Conservation (phyloP, 176 grass and related monocot species). For the Oryza australiensis region DNA sequence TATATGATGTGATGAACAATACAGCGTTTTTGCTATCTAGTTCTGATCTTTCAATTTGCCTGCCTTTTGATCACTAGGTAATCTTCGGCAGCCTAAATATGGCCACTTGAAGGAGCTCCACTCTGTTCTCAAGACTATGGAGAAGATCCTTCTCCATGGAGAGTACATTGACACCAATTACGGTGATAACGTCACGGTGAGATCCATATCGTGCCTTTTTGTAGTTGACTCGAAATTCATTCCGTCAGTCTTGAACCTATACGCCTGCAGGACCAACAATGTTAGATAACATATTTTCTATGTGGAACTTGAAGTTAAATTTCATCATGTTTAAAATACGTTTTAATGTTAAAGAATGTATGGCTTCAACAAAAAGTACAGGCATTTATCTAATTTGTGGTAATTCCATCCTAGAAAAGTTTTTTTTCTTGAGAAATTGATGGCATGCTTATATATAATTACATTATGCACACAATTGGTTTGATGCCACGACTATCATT, state of each 20-base stretch:
- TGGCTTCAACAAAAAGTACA: too few species aligned
- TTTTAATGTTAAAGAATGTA: too few species aligned
- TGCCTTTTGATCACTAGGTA: conserved; percentile 37
- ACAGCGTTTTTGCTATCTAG: neutral
- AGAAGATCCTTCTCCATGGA: conserved; percentile 59
- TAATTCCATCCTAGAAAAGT: too few species aligned
- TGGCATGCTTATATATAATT: too few species aligned
- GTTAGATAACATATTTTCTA: too few species aligned
- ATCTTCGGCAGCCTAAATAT: conserved; percentile 77
- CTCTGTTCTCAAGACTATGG: conserved; percentile 51
- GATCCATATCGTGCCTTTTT: neutral
- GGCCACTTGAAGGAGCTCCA: conserved; percentile 87
- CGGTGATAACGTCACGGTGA: conserved; percentile 37
- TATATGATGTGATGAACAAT: neutral
- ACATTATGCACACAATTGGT: too few species aligned
- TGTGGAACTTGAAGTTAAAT: too few species aligned
- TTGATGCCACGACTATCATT: neutral
- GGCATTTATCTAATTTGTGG: too few species aligned
- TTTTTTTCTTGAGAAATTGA: too few species aligned
- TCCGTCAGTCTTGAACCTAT: neutral
- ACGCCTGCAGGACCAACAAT: too few species aligned
- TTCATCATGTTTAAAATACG: too few species aligned
- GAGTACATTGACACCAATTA: conserved; percentile 32
- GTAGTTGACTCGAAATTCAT: neutral
- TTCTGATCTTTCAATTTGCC: neutral